A percentile compares a stretch with the other conserved stretches of the same genome.
These are phyloP conservation scores for Alternaria metachromatica DNA, from an alignment of 2,329 filamentous ascomycete genomes.

Conservation along the genomic window DNA sequence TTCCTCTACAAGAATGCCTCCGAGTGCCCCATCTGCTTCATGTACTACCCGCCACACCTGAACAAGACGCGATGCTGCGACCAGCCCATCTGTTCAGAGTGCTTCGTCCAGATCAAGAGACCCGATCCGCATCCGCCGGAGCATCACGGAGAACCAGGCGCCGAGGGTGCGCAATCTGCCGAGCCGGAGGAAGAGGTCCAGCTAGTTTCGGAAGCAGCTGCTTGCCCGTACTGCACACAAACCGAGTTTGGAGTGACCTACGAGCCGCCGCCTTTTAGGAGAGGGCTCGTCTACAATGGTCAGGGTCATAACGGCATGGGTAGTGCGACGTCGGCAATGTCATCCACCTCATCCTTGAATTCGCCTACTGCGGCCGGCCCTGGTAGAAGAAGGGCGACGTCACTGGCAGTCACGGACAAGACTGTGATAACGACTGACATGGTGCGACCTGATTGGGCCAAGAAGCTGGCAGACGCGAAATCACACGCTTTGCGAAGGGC, in stretches of 20 bases:
- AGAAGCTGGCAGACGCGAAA: constrained; percentile 83
- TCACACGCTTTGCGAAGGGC: constrained; percentile 85
- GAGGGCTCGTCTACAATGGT: constrained; percentile 75
- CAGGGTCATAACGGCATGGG: constrained; percentile 60
- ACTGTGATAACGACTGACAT: constrained; percentile 91
- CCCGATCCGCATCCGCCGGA: constrained; percentile 90
- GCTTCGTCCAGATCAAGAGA: constrained; percentile 97
- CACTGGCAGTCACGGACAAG: constrained; percentile 81
- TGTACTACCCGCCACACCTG: constrained; percentile 92
- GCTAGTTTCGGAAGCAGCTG: constrained; percentile 87
- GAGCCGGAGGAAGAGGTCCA: constrained; percentile 62
- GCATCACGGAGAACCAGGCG: constrained; percentile 61
- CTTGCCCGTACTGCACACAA: constrained; percentile 94
- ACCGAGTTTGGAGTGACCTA: constrained; percentile 97
- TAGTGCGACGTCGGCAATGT: constrained; percentile 74
- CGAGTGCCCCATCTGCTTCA: constrained; percentile 96
- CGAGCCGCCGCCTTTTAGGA: constrained; percentile 83
- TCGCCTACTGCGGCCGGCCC: constrained; percentile 58
- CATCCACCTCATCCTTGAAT: constrained; percentile 81
- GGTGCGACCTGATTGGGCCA: constrained; percentile 92
- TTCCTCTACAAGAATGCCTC: constrained; percentile 88
- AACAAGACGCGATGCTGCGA: constrained; percentile 96
- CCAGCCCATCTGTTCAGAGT: constrained; percentile 96
- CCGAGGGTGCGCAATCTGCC: constrained; percentile 42
- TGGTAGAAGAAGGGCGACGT: constrained; percentile 66